A percentile compares a stretch with the other conserved stretches of the same genome.
Conservation (phyloP, 2,329 filamentous ascomycete species). For the Rhexocercosporidium sp. region DNA sequence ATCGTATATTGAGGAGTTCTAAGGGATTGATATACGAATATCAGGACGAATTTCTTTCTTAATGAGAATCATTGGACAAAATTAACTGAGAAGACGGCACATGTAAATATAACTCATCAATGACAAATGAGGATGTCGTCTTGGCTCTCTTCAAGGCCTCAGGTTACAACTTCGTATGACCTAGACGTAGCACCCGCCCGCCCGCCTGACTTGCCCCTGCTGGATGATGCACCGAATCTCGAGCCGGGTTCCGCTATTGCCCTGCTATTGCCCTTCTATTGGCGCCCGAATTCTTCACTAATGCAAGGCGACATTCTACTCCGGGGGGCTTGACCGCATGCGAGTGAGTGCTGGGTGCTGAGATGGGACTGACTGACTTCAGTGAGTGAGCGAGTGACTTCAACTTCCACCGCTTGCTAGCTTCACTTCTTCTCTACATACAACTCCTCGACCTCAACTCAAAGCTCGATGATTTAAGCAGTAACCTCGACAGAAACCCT, state of each 20-base stretch:
- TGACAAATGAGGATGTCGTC: no score
- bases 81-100: no score
- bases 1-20: slow-evolving; percentile 11
- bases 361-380: not conserved
- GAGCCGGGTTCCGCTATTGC: not conserved
- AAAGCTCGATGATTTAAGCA: not conserved
- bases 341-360: no score
- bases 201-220: not conserved
- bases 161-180: slow-evolving; percentile 9
- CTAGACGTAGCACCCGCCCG: not conserved
- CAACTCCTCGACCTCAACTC: not conserved
- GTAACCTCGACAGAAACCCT: not conserved
- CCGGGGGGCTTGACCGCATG: slow-evolving; percentile 4
- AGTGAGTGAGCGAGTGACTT: no score
- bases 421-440: not conserved
- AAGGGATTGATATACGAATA: slow-evolving; percentile 13
- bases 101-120: no score
- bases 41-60: slow-evolving; percentile 14
- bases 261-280: no score
- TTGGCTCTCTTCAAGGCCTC: slow-evolving; percentile 3
- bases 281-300: not conserved
- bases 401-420: slow-evolving; percentile 1
- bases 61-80: not conserved
- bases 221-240: not conserved
- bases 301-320: not conserved